Base-by-base conservation (phyloP, 306 rosid species). In the Lotus japonicus region DNA sequence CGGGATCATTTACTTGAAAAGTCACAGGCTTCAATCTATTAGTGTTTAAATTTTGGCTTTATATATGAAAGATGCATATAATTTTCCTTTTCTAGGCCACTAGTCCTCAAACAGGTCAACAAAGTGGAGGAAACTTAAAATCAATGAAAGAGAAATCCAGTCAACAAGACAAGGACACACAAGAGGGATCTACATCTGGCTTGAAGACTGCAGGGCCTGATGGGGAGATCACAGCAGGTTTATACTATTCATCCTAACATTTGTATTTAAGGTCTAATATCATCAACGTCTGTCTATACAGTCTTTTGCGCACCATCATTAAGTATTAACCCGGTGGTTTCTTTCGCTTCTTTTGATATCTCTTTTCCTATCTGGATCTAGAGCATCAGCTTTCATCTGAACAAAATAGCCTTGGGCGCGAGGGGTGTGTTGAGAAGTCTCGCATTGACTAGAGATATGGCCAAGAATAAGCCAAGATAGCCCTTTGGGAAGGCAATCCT, bases 221-320 rank as follows among this genome's bases (percentile, higher is more conserved):
- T 13, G 88, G 88, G 35, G 88, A 84, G 83, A 84, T 84, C 71
- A 81, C 80, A 18, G 88, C 88, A 81, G 88, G 88, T 83, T 69
- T 76, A 48, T 76, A 6, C 39, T 54, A 60, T 79, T 56, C 50
- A 56, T 50, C 70, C 45, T 70, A 48, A 64, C 66, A 68, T 53
- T 70, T 56, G 44, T 48, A 62, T 71, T 67, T 35, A 9, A 36
- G 49, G 56, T 68, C 58, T 68, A 52, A 44, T 36, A 36, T 26
- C 53, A 15, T 52, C 38, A 50, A 28, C 65, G 53, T 44, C 60
- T 59, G 38, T 58, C 18, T 26, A 11, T 45, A n/a, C 39, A 13
- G 48, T 54, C 62, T 80, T 26, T 15, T 58, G 62, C 16, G 11
- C 28, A 56, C 35, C 35, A 14, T 75, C 23, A 36, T 75, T 55